Conservation (phyloP, 352 stramenopile genomes). For the Phytophthora sojae region DNA sequence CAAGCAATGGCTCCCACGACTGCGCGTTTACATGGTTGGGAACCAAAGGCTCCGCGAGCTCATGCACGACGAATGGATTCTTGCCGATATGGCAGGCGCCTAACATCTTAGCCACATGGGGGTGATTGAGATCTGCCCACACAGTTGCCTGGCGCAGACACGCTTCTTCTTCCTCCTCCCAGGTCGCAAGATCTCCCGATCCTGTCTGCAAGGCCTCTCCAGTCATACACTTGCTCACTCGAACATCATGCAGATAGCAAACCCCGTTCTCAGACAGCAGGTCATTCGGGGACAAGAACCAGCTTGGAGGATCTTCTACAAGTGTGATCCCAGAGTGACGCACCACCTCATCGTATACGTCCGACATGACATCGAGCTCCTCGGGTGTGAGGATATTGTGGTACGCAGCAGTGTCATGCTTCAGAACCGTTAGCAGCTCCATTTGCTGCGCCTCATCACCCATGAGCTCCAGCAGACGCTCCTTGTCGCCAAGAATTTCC, state of each 20-base stretch:
- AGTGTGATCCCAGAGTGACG: not conserved
- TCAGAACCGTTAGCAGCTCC: not conserved
- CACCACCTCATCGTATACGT: not conserved
- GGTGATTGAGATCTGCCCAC: slow-evolving; percentile 17
- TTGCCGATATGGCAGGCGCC: not conserved
- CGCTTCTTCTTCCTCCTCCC: slow-evolving; percentile 2
- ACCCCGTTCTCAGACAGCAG: not conserved
- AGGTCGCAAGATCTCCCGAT: not conserved
- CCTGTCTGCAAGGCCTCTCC: not conserved
- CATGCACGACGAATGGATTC: slow-evolving; percentile 1
- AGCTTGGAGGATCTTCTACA: not conserved
- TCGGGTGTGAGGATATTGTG: not conserved
- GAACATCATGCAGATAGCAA: not conserved
- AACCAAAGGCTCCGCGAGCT: not conserved
- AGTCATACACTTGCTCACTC: not conserved
- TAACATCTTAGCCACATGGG: not conserved
- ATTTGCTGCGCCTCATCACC: not conserved
- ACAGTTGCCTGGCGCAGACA: slow-evolving; percentile 7
- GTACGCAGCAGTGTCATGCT: not conserved
- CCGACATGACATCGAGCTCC: not conserved
- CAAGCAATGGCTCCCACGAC: slow-evolving; percentile 32
- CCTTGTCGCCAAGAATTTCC: not conserved
- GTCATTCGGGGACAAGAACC: not conserved
- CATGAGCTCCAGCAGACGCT: not conserved
- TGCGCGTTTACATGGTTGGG: slow-evolving; percentile 4